Evolutionary conservation across 2,329 filamentous ascomycete species (phyloP).

Genomic region (Curvularia sp.): DNA sequence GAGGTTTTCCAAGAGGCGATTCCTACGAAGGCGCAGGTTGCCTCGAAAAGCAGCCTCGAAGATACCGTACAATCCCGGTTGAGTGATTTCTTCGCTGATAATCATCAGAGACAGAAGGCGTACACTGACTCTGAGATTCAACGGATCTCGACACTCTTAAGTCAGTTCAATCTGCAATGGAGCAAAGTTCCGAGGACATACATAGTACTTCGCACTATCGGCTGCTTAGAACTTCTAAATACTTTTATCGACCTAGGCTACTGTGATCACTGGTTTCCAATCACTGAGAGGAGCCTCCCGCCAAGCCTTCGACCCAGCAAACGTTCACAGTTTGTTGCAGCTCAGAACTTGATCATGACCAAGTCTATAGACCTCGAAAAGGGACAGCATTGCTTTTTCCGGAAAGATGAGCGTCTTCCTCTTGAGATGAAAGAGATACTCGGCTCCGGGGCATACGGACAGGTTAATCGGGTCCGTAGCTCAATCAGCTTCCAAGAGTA

Average conservation of each 20-base stretch:
- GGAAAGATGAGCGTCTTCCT: neutral
- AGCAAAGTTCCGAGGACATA: conserved; percentile 25
- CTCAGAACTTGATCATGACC: neutral
- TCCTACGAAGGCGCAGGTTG: neutral
- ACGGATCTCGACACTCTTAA: neutral
- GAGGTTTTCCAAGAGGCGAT: neutral
- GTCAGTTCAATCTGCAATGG: conserved; percentile 12
- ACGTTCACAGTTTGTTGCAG: neutral
- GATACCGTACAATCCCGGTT: neutral
- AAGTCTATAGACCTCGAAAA: neutral
- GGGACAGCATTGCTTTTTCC: neutral
- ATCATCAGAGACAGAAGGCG: neutral
- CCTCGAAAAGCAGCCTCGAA: neutral
- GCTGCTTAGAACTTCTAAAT: conserved; percentile 17
- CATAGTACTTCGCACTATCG: conserved; percentile 22
- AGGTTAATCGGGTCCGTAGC: conserved; percentile 33
- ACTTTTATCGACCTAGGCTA: conserved; percentile 20
- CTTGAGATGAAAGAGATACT: conserved; percentile 25
- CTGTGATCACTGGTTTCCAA: neutral
- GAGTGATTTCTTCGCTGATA: neutral
- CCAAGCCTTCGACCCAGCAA: neutral
- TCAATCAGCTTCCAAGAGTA: conserved; percentile 29
- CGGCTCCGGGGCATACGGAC: conserved; percentile 28
- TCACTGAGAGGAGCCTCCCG: neutral
- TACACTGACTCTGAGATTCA: neutral